Evolutionary conservation across 768 basidiomycete genomes (phyloP), one percentile per base, ranked within the genome.

Genomic region (Kwoniella heveanensis): DNA sequence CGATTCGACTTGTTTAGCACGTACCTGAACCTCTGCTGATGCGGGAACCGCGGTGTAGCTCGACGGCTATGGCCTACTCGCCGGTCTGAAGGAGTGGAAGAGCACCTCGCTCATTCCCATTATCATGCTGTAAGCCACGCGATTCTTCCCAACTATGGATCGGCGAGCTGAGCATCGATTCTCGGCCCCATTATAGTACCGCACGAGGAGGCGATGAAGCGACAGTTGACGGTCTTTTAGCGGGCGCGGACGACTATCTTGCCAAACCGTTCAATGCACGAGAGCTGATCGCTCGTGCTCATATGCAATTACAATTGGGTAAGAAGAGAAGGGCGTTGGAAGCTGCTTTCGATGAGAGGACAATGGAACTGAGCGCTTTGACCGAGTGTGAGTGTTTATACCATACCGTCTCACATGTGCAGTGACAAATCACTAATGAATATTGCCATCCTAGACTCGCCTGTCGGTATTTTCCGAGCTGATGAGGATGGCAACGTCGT

Each of bases 241-340:
- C 79, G 21, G 81, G 80, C 1, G 80, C 80, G 0, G 80, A 81
- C 51, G 80, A 81, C 56, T 81, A 81, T 61, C 71, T 81, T 2
- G 69, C 67, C 1, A 82, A 82, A 64, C 81, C 81, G 0, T 82
- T 81, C 71, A 76, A 74, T 27, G 65, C 74, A 0, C 65, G 75
- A 19, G 81, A 81, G 62, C 62, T 82, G 24, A 63, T 82, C 22
- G 81, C 81, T 32, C 71, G 81, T 22, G 77, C 62, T 6, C 62
- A 64, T 44, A 64, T 64, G 62, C 62, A 64, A 68, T 55, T 82
- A 57, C 81, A 82, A 44, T 67, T 82, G 8, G 82, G 82, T 19
- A 82, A 82, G 54, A 73, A 75, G 12, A 66, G 76, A 1, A 39
- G 62, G 50, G 47, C 70, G 19, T 64, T 80, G 4, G 76, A 73